These are phyloP conservation scores for Hansenula anomala DNA, from an alignment of 1,139 yeast species.

Conservation along the genomic window DNA sequence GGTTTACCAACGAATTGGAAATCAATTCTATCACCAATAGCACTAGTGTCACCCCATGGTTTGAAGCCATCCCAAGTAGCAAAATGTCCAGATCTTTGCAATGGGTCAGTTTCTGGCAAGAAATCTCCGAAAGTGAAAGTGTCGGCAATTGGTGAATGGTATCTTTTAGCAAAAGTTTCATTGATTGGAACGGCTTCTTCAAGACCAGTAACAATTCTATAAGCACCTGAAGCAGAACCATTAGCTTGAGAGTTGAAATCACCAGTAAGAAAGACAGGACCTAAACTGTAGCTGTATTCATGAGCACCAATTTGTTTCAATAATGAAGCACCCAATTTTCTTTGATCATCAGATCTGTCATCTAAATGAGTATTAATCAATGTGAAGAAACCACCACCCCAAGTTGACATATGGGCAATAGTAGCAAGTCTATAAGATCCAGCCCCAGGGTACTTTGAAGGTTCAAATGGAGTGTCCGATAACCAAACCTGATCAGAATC, in stretches of 20 bases:
- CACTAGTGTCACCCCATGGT: constrained; percentile 24
- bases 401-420: constrained; percentile 28
- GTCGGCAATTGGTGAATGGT: constrained; percentile 6
- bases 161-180: constrained; percentile 17
- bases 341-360: constrained; percentile 36
- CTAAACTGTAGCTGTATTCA: constrained; percentile 26
- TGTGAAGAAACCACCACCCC: constrained; percentile 26
- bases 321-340: constrained; percentile 32
- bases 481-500: constrained; percentile 40
- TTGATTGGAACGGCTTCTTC: constrained; percentile 26
- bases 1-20: constrained; percentile 32
- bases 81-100: constrained; percentile 25
- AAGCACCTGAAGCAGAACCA: constrained; percentile 28
- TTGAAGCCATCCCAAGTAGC: constrained; percentile 39
- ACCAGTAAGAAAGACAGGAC: constrained; percentile 34
- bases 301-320: constrained; percentile 27
- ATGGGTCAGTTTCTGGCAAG: constrained; percentile 14
- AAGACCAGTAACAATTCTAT: constrained; percentile 27
- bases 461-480: constrained; percentile 35
- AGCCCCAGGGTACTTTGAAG: constrained; percentile 41
- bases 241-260: constrained; percentile 35
- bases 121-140: constrained; percentile 24
- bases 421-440: constrained; percentile 40
- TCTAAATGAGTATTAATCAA: constrained; percentile 42
- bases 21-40: constrained; percentile 33